A percentile compares a stretch with the other conserved stretches of the same genome.
Conservation (phyloP, 768 basidiomycete genomes). For the Dacryopinax primogenitus region DNA sequence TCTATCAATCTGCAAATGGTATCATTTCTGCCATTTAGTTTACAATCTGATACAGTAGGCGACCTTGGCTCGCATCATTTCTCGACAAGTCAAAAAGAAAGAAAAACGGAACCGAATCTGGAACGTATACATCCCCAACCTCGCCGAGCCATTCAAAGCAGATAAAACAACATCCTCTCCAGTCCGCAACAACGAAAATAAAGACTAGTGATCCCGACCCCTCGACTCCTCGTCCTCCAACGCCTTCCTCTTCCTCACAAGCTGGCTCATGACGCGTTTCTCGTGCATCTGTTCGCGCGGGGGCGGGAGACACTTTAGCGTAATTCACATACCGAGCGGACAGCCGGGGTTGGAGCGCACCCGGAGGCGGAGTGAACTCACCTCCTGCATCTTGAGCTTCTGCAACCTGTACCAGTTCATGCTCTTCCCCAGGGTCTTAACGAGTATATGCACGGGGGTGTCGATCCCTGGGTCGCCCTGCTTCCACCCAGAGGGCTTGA, state of each 20-base stretch:
- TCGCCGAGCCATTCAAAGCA: not conserved
- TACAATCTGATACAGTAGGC: not conserved
- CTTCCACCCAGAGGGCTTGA: not conserved
- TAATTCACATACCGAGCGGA: not conserved
- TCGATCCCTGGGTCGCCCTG: conserved; percentile 2
- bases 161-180: not conserved
- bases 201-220: not conserved
- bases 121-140: not conserved
- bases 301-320: not conserved
- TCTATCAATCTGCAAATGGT: too few relatives aligned
- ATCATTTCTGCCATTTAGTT: too few relatives aligned
- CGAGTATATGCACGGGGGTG: not conserved
- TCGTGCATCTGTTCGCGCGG: not conserved
- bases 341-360: too few relatives aligned
- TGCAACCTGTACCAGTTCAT: conserved; percentile 6
- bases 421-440: conserved; percentile 2
- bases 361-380: not conserved
- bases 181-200: not conserved
- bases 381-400: conserved; percentile 9
- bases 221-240: not conserved
- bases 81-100: not conserved
- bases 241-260: conserved; percentile 5
- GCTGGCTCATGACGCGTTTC: conserved; percentile 9
- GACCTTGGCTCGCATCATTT: not conserved
- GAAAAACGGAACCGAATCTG: not conserved